Base-by-base conservation (phyloP, 768 basidiomycete species). In the Suillus paluster region DNA sequence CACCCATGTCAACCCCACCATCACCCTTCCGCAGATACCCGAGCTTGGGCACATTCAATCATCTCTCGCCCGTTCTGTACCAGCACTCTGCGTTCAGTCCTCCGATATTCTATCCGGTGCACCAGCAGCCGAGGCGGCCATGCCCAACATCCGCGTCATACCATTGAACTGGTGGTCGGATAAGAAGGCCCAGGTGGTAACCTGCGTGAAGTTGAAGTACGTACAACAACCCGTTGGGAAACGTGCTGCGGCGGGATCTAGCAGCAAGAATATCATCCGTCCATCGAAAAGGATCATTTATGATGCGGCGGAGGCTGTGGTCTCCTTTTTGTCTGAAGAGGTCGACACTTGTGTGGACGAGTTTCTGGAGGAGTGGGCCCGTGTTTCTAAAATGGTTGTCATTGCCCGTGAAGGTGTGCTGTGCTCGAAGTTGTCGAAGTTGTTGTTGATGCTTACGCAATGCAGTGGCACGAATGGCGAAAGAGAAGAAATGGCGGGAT, bases 121-220 rank as follows among this genome's bases (percentile, higher is more conserved):
- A 3, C 90, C 92, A 4, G 94, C 94, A 5, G 91, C 89, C 23
- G 94, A 96, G 70, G 94, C 94, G 5, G 94, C 94, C 5, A 93
- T 95, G 92, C 88, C 93, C 8, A 94, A 93, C 69, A 94, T 96
- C 57, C 88, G 90, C 42, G 90, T 96, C 55, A 90, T 94, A 64
- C 91, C 94, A 9, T 80, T 94, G 17, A 89, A 94, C 64, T 96
- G 95, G 95, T 96, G 95, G 95, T 90, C 89, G 4, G 86, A 90
- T 53, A 86, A 86, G 64, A 87, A 86, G 63, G 89, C 89, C 3
- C 65, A 92, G 83, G 92, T 95, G 15, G 88, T 95, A 23, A 96
- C 94, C 0, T 93, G 91, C 65, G 93, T 96, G 41, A 95, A 94
- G 71, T 81, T 97, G 34, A 93, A 93, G 76, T 93, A 94, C 66